Evolutionary conservation across 75 land plant genomes (phyloP).

Genomic region (Chamaecyparis obtusa): DNA sequence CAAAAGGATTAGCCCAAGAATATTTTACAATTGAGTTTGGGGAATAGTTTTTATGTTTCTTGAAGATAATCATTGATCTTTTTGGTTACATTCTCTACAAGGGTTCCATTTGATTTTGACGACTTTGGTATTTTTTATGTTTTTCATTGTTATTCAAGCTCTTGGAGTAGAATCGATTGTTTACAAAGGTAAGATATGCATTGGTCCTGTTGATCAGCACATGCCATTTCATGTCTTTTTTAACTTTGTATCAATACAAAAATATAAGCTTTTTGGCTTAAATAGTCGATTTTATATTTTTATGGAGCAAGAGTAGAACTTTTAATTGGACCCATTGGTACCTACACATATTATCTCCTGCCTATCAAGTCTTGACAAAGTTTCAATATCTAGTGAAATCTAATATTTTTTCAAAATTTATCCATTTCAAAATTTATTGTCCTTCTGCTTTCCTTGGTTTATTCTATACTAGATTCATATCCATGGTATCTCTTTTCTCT

Average conservation of each 20-base stretch:
- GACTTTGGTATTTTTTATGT: constrained; percentile 28
- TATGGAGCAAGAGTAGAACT: background rate
- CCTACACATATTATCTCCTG: background rate
- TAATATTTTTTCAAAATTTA: too few species aligned
- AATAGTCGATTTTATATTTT: background rate
- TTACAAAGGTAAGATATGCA: constrained; percentile 64
- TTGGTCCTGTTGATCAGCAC: background rate
- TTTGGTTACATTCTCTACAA: constrained; percentile 1
- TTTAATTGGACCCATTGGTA: background rate
- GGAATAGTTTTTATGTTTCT: constrained; percentile 73
- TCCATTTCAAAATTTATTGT: too few species aligned
- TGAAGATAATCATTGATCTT: background rate
- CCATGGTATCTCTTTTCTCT: too few species aligned
- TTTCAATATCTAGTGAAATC: too few species aligned
- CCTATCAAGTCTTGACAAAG: background rate
- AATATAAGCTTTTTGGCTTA: background rate
- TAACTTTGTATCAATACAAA: background rate
- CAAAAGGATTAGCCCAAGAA: constrained; percentile 64
- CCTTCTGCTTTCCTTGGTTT: too few species aligned
- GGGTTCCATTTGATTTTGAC: background rate
- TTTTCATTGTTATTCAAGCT: constrained; percentile 63
- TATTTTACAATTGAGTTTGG: constrained; percentile 73
- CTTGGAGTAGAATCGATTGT: constrained; percentile 71
- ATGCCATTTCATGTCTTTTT: background rate
- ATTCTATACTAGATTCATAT: too few species aligned